Conservation (phyloP, 2,329 filamentous ascomycete genomes). For the Catunica adiposa region DNA sequence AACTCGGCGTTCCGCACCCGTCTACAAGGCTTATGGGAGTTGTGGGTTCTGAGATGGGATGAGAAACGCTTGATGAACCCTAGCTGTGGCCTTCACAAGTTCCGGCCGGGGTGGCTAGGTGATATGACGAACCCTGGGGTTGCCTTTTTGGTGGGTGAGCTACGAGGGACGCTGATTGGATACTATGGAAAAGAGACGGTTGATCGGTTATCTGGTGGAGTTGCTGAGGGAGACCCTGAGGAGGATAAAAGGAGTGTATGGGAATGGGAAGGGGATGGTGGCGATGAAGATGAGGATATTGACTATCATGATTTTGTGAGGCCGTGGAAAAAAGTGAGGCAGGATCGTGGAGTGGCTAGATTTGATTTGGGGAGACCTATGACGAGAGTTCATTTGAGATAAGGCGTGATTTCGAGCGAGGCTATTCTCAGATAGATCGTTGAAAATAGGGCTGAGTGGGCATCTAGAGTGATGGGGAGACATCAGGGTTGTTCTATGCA, state of each 20-base stretch:
- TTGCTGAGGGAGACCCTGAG: neutral
- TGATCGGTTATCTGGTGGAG: neutral
- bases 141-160: slow-evolving; percentile 1
- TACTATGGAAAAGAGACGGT: slow-evolving; percentile 13
- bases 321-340: slow-evolving; percentile 14
- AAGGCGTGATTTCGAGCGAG: too few relatives aligned
- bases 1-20: slow-evolving; percentile 7
- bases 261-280: slow-evolving; percentile 13
- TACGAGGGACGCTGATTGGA: slow-evolving; percentile 3
- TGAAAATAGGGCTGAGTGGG: too few relatives aligned
- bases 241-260: slow-evolving; percentile 10
- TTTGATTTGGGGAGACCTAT: slow-evolving; percentile 3
- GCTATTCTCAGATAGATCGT: too few relatives aligned
- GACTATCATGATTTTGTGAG: slow-evolving; percentile 15
- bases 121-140: neutral
- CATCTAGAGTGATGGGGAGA: too few relatives aligned
- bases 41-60: slow-evolving; percentile 13
- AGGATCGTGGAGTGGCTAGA: neutral
- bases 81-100: neutral
- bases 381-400: neutral
- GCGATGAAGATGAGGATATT: slow-evolving; percentile 12
- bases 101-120: slow-evolving; percentile 10
- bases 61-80: slow-evolving; percentile 1
- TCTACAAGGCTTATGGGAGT: slow-evolving; percentile 8
- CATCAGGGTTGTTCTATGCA: too few relatives aligned